Evolutionary conservation across 225 moss, liverwort and hornwort species (phyloP).

Genomic region (Thuidium tamariscinum): DNA sequence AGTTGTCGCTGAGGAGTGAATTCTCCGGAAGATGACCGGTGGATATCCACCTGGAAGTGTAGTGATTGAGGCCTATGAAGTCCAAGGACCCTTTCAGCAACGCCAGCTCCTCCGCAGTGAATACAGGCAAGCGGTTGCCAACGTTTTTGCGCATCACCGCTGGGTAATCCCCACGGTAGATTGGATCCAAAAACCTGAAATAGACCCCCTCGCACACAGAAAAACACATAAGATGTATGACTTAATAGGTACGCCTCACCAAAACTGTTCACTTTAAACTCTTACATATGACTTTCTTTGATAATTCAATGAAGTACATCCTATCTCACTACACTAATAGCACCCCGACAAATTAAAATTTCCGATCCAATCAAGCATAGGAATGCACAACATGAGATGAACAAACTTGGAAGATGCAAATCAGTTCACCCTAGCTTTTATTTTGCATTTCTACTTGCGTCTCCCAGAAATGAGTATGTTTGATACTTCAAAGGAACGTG

Average conservation of each 20-base stretch:
- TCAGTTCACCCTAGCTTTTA: background rate
- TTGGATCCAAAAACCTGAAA: slow-evolving; percentile 79
- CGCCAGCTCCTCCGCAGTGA: slow-evolving; percentile 28
- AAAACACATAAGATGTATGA: background rate
- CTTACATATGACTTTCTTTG: background rate
- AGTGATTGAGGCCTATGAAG: slow-evolving; percentile 83
- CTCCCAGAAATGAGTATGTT: background rate
- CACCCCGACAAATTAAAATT: background rate
- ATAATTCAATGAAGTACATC: background rate
- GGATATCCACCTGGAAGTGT: slow-evolving; percentile 48
- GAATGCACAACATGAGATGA: background rate
- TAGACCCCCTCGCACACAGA: background rate
- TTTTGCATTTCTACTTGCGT: background rate
- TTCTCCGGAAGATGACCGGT: slow-evolving; percentile 29
- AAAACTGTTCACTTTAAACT: background rate
- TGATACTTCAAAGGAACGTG: background rate
- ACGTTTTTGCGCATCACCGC: slow-evolving; percentile 52
- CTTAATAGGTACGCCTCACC: background rate
- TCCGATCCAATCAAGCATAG: background rate
- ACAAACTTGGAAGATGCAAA: background rate
- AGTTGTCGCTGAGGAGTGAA: slow-evolving; percentile 22
- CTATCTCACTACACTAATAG: too few relatives aligned
- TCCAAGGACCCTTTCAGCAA: slow-evolving; percentile 56
- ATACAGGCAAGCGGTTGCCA: slow-evolving; percentile 55
- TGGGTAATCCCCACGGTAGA: slow-evolving; percentile 78